Evolutionary conservation across 768 basidiomycete genomes (phyloP), one percentile per base, ranked within the genome.

Genomic region (Russula virescens): DNA sequence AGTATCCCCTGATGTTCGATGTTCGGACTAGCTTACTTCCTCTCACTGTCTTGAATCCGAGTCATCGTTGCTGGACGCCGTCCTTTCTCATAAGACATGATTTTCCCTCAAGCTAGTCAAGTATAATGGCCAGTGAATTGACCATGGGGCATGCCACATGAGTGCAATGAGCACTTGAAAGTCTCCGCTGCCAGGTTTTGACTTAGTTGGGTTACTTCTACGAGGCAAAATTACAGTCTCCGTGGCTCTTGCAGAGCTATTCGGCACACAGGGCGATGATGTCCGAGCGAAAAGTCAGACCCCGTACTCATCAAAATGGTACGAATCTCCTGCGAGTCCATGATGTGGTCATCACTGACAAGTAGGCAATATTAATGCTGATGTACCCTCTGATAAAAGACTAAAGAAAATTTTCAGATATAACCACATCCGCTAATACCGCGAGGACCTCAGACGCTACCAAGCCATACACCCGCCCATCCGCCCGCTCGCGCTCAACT

Each of bases 181-280:
- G n/a, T n/a, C n/a, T n/a, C n/a, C n/a, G n/a, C n/a, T n/a, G n/a
- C n/a, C n/a, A n/a, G n/a, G n/a, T n/a, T n/a, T n/a, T n/a, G n/a
- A n/a, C n/a, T n/a, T 6, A 6, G 14, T 28, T 31, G 21, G n/a
- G 34, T 52, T 5, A 60, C 14, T 21, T 25, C 42, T 19, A 19
- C 5, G 34, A 60, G 50, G 58, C 21, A 60, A 60, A 52, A 60
- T 42, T 0, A 23, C 58, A 0, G 79, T 98, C 14, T 80, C 90
- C 0, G 77, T 97, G 19, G 93, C 92, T 1, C 81, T 98, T 19
- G 67, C 79, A 2, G 80, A 87, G 57, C 80, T 99, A 2, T 98
- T 95, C 69, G 82, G 80, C 97, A 98, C 71, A 93, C 97, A 98
- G 71, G 92, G 89, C 69, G 97, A 99, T 72, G 92, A 98, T 69